phyloP scores from a whole-genome alignment of 2,329 filamentous ascomycete species.

The Anthostomella pinea region DNA sequence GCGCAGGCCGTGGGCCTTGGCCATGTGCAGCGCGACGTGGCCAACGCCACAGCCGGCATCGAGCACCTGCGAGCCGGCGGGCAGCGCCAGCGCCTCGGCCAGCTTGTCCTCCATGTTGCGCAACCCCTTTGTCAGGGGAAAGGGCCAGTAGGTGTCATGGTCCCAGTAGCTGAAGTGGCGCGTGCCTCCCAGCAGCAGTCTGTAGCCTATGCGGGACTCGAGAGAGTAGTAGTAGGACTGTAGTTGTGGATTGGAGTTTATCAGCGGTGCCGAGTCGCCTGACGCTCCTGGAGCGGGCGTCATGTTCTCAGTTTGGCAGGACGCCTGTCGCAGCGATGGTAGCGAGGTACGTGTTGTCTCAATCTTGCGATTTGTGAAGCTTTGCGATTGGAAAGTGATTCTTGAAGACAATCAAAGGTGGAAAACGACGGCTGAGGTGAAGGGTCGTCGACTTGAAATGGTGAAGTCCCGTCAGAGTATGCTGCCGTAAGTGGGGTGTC shows the following conservation, averaged over 20 bases:
- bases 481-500: too few species aligned
- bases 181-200: constrained; percentile 43
- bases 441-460: too few species aligned
- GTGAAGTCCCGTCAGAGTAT: too few species aligned
- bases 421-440: too few species aligned
- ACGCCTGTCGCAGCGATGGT: too few species aligned
- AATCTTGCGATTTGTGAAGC: too few species aligned
- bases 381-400: too few species aligned
- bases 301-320: too few species aligned
- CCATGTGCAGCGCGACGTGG: constrained; percentile 48
- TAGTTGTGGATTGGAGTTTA: constrained; percentile 38
- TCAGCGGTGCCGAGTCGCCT: too few species aligned
- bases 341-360: too few species aligned
- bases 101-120: constrained; percentile 51
- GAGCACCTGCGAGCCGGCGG: constrained; percentile 41
- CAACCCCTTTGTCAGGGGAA: constrained; percentile 42
- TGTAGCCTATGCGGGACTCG: constrained; percentile 44
- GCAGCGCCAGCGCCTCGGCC: constrained; percentile 35
- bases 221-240: constrained; percentile 45
- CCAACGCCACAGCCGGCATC: constrained; percentile 52
- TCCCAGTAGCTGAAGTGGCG: constrained; percentile 50
- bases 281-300: too few species aligned
- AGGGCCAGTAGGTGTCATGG: constrained; percentile 44
- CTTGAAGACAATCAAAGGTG: too few species aligned
- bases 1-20: constrained; percentile 35